A percentile compares a stretch with the other conserved stretches of the same genome.
phyloP scores from a whole-genome alignment of 1,139 yeast genomes.

The Kodamaea fungicola region DNA sequence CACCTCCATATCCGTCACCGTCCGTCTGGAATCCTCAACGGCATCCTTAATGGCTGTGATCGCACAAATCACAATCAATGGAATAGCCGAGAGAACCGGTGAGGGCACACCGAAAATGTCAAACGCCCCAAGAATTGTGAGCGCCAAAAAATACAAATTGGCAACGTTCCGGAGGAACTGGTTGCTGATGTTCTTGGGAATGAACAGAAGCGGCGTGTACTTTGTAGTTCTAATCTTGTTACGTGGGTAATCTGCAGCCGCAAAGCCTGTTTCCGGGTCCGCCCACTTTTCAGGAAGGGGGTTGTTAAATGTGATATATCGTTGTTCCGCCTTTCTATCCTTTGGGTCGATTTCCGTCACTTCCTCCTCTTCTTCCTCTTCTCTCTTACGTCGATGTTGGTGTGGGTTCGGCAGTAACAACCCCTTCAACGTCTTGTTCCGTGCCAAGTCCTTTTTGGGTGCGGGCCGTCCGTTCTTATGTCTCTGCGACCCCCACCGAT shows the following conservation, averaged over 20 bases:
- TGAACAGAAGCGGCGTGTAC: constrained; percentile 53
- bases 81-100: constrained; percentile 55
- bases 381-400: constrained; percentile 2
- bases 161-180: constrained; percentile 54
- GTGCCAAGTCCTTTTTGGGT: constrained; percentile 33
- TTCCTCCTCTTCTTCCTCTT: constrained; percentile 14
- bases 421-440: constrained; percentile 45
- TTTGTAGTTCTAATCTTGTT: constrained; percentile 60
- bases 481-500: constrained; percentile 90
- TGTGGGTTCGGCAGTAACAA: constrained; percentile 18
- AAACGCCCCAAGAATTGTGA: constrained; percentile 51
- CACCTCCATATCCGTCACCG: constrained; percentile 50
- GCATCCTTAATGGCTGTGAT: constrained; percentile 58
- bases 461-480: constrained; percentile 69
- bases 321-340: constrained; percentile 39
- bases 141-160: constrained; percentile 49
- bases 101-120: constrained; percentile 57
- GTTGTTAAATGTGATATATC: constrained; percentile 66
- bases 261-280: constrained; percentile 42
- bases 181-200: constrained; percentile 49
- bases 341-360: constrained; percentile 28
- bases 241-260: constrained; percentile 38
- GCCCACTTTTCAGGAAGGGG: constrained; percentile 61
- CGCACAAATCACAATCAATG: constrained; percentile 54
- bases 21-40: constrained; percentile 55